Evolutionary conservation across 257 asterid species (phyloP).

Genomic region (Pogostemon cablin): DNA sequence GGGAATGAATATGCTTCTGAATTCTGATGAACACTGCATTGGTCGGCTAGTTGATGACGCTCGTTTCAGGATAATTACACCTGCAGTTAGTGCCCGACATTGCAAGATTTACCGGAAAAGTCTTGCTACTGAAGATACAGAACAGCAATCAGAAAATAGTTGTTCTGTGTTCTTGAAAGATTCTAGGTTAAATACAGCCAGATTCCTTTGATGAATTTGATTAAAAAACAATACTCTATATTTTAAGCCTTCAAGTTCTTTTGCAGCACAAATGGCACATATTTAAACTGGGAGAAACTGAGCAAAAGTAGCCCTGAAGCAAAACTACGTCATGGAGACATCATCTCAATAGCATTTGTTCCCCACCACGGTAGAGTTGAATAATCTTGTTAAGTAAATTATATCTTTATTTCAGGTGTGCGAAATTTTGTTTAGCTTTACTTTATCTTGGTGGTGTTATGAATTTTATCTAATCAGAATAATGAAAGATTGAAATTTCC

Average conservation of each 20-base stretch:
- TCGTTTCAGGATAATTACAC: slow-evolving; percentile 70
- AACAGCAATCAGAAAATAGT: slow-evolving; percentile 36
- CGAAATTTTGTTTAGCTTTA: slow-evolving; percentile 13
- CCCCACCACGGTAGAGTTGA: slow-evolving; percentile 80
- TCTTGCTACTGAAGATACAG: slow-evolving; percentile 44
- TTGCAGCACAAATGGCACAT: slow-evolving; percentile 97
- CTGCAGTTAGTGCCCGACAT: slow-evolving; percentile 84
- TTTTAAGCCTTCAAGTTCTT: slow-evolving; percentile 41
- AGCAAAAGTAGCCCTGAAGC: slow-evolving; percentile 69
- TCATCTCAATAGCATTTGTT: slow-evolving; percentile 78
- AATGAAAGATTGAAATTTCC: neutral
- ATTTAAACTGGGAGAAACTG: slow-evolving; percentile 79
- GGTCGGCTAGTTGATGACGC: slow-evolving; percentile 83
- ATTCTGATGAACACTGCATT: slow-evolving; percentile 72
- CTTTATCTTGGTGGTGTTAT: slow-evolving; percentile 1
- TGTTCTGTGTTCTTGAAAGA: slow-evolving; percentile 77
- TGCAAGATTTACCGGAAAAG: slow-evolving; percentile 81
- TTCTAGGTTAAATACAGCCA: slow-evolving; percentile 57
- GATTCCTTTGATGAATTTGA: slow-evolving; percentile 28
- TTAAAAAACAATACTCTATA: slow-evolving; percentile 8
- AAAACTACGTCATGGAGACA: slow-evolving; percentile 84
- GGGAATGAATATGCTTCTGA: slow-evolving; percentile 89
- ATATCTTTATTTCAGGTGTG: neutral
- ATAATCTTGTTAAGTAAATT: slow-evolving; percentile 3
- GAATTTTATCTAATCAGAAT: slow-evolving; percentile 5